Percentiles rank a stretch among this genome's conserved stretches.
These are phyloP conservation scores for Stephania yunnanensis DNA, from an alignment of 164 flowering plant genomes.

Conservation along the genomic window DNA sequence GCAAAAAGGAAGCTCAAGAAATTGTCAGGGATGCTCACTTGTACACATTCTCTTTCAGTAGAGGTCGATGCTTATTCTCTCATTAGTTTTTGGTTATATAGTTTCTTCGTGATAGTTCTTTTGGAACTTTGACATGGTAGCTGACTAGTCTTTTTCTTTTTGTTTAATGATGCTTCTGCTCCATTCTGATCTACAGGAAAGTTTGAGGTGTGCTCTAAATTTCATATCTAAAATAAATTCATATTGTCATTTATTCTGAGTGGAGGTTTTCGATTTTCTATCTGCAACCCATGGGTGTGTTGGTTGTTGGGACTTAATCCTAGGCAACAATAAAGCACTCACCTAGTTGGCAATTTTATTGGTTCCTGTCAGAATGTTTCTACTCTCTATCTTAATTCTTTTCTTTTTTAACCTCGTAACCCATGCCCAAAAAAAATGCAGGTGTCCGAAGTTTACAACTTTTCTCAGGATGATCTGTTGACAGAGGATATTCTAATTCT, in stretches of 20 bases:
- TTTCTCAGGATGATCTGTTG: conserved; percentile 92
- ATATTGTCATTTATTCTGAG: background rate
- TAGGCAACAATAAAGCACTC: background rate
- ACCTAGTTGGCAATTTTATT: background rate
- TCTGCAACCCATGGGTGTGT: background rate
- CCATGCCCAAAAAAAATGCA: conserved; percentile 21
- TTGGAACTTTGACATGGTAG: conserved; percentile 8
- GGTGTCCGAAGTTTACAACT: conserved; percentile 90
- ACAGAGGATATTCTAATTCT: conserved; percentile 91
- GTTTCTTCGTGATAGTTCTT: background rate
- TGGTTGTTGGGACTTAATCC: background rate
- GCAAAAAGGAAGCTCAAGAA: conserved; percentile 61
- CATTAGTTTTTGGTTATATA: background rate
- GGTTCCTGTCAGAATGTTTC: background rate
- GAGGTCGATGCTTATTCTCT: conserved; percentile 42
- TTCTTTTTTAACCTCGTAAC: background rate
- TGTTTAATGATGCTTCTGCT: conserved; percentile 13
- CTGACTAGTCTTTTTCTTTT: conserved; percentile 19
- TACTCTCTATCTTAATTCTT: background rate
- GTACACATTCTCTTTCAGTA: conserved; percentile 64
- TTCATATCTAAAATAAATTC: background rate
- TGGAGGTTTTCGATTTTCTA: background rate
- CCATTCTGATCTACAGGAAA: conserved; percentile 63
- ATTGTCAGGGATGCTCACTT: conserved; percentile 84
- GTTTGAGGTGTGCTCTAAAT: conserved; percentile 61